phyloP scores from a whole-genome alignment of 208 protist genomes.

The Leishmania amazonensis region DNA sequence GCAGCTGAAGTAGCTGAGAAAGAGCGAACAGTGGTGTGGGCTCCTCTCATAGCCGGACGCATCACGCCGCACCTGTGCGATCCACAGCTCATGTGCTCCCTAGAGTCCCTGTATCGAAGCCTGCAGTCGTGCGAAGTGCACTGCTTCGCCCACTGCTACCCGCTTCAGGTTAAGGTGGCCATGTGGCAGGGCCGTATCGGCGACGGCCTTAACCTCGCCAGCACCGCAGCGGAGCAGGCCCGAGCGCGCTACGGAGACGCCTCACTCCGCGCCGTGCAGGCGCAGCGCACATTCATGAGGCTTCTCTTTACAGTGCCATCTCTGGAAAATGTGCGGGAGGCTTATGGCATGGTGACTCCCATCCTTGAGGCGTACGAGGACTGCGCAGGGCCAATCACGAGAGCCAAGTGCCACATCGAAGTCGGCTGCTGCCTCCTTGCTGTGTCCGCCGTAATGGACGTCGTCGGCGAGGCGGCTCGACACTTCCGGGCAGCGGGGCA shows the following conservation, averaged over 20 bases:
- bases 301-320: slow-evolving; percentile 42
- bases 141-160: slow-evolving; percentile 66
- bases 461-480: slow-evolving; percentile 39
- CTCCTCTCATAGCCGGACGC: slow-evolving; percentile 38
- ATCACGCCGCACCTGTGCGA: slow-evolving; percentile 60
- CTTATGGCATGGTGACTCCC: slow-evolving; percentile 32
- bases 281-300: slow-evolving; percentile 31
- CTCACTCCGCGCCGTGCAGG: slow-evolving; percentile 50
- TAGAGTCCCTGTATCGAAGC: slow-evolving; percentile 55
- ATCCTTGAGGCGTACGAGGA: slow-evolving; percentile 52
- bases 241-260: slow-evolving; percentile 28
- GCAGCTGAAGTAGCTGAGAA: not conserved
- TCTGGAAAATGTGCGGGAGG: slow-evolving; percentile 44
- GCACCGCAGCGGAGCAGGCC: slow-evolving; percentile 32
- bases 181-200: slow-evolving; percentile 58
- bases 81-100: slow-evolving; percentile 35
- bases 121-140: slow-evolving; percentile 50
- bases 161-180: slow-evolving; percentile 60
- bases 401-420: slow-evolving; percentile 64
- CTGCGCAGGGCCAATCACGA: slow-evolving; percentile 55
- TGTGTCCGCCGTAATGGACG: slow-evolving; percentile 28
- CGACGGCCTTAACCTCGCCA: slow-evolving; percentile 53
- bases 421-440: slow-evolving; percentile 69
- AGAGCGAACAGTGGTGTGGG: slow-evolving; percentile 39
- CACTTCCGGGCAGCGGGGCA: slow-evolving; percentile 54